A percentile compares a stretch with the other conserved stretches of the same genome.
Conservation (phyloP, 2,329 filamentous ascomycete species). For the Reticulascus tulasneorum region DNA sequence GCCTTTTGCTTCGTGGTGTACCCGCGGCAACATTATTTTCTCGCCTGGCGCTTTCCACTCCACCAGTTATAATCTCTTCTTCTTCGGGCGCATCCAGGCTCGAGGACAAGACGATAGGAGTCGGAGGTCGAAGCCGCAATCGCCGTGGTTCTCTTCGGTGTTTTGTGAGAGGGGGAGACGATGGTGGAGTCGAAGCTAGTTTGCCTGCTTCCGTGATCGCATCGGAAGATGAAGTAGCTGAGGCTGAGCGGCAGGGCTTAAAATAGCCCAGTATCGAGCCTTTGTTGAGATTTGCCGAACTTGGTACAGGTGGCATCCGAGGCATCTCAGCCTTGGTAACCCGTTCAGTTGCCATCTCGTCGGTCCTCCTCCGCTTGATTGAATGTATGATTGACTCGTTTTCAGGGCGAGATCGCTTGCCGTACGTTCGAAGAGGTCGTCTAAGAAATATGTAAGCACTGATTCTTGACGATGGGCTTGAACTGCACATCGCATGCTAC, state of each 20-base stretch:
- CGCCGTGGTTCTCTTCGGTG: conserved; percentile 13
- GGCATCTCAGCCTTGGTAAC: conserved; percentile 1
- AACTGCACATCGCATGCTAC: no score
- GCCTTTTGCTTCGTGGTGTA: not conserved
- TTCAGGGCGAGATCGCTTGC: conserved; percentile 23
- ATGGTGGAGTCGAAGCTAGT: conserved; percentile 18
- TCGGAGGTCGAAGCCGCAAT: conserved; percentile 11
- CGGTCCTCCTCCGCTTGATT: conserved; percentile 12
- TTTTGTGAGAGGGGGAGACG: conserved; percentile 12
- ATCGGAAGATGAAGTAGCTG: conserved; percentile 5
- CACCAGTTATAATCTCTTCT: not conserved
- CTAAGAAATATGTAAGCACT: no score
- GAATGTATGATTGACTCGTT: not conserved
- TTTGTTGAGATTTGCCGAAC: conserved; percentile 18
- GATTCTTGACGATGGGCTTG: no score
- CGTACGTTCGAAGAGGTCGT: conserved; percentile 32
- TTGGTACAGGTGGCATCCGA: not conserved
- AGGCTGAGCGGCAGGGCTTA: conserved; percentile 22
- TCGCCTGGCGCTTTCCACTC: not conserved
- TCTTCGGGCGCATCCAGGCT: not conserved
- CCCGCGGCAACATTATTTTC: not conserved
- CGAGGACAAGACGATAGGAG: conserved; percentile 1
- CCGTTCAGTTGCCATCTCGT: conserved; percentile 17
- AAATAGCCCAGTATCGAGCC: conserved; percentile 39
- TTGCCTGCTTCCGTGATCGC: conserved; percentile 10